These are phyloP conservation scores for Albizia julibrissin DNA, from an alignment of 306 rosid genomes.

Conservation along the genomic window DNA sequence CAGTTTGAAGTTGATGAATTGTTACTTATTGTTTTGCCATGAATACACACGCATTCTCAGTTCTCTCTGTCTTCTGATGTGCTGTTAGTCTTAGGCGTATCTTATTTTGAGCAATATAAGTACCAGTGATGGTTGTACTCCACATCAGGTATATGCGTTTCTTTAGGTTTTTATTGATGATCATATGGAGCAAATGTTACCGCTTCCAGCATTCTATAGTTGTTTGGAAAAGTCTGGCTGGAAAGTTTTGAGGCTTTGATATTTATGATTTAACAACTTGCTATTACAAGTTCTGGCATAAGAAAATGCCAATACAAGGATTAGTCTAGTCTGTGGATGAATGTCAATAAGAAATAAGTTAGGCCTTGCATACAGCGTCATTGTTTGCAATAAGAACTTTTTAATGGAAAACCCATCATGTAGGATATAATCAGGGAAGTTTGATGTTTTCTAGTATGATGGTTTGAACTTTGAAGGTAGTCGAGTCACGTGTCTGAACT, in stretches of 20 bases:
- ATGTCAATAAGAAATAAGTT: background rate
- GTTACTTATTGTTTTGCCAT: background rate
- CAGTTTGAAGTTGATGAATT: background rate
- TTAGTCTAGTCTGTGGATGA: background rate
- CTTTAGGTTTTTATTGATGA: background rate
- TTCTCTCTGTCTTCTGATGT: background rate
- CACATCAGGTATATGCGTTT: background rate
- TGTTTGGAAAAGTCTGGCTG: conserved; percentile 1
- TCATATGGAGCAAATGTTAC: background rate
- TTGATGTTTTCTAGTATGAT: background rate
- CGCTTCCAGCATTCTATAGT: background rate
- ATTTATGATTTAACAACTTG: background rate
- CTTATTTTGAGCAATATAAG: background rate
- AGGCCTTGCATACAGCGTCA: background rate
- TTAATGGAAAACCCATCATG: background rate
- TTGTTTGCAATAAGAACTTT: background rate
- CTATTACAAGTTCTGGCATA: background rate
- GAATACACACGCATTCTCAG: background rate
- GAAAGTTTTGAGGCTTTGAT: background rate
- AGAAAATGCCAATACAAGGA: background rate
- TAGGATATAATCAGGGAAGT: background rate
- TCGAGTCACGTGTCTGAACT: background rate
- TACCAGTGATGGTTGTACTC: background rate
- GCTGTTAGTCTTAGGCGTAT: background rate
- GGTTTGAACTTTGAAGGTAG: background rate